Evolutionary conservation across 495 filamentous ascomycete genomes (phyloP).

Genomic region (Tuber aestivum): DNA sequence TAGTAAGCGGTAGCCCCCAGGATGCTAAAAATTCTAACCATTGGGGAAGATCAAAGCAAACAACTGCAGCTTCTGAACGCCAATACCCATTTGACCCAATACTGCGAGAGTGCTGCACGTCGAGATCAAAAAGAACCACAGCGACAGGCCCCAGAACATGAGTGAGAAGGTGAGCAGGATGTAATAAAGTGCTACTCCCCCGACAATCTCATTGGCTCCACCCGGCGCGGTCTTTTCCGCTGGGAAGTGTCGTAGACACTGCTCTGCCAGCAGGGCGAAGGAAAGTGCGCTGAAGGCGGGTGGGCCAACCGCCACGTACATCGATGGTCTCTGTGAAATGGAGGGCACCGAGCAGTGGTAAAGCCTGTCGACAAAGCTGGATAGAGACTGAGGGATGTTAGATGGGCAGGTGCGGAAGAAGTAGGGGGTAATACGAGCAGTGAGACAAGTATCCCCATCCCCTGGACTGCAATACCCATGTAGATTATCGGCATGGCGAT

Average conservation of each 20-base stretch:
- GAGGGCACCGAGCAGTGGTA: conserved; percentile 25
- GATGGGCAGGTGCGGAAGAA: neutral
- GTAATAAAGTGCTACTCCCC: conserved; percentile 33
- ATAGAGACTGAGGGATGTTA: conserved; percentile 24
- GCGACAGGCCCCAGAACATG: conserved; percentile 38
- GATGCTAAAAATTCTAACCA: conserved; percentile 9
- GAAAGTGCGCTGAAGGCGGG: conserved; percentile 35
- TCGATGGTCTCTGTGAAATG: conserved; percentile 14
- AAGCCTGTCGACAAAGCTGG: conserved; percentile 24
- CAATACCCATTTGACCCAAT: conserved; percentile 29
- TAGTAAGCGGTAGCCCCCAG: neutral
- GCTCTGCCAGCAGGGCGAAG: conserved; percentile 31
- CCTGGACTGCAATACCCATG: conserved; percentile 34
- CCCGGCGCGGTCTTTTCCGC: conserved; percentile 7
- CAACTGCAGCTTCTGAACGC: conserved; percentile 27
- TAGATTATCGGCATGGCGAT: conserved; percentile 34
- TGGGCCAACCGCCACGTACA: conserved; percentile 35
- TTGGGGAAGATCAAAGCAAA: conserved; percentile 36
- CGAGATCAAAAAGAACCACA: conserved; percentile 37
- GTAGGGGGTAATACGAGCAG: conserved; percentile 17
- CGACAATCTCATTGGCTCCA: conserved; percentile 23
- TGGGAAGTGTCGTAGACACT: conserved; percentile 29
- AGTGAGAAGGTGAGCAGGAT: conserved; percentile 21
- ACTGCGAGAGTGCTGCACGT: conserved; percentile 19
- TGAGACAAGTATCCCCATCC: conserved; percentile 36